Conservation (phyloP, 768 basidiomycete genomes). For the Saitozyma podzolica region DNA sequence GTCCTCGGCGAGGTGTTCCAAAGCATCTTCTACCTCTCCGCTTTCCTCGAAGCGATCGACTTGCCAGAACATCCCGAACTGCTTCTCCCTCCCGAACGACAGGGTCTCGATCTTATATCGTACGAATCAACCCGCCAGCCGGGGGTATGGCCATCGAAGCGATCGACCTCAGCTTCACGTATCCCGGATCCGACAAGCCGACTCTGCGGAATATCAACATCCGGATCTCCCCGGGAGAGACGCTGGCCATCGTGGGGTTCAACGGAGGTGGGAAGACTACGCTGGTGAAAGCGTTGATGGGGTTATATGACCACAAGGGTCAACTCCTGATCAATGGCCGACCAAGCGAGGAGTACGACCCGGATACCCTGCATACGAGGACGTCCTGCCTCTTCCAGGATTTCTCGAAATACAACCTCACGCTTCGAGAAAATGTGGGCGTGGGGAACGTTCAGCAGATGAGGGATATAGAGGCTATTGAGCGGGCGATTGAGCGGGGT, state of each 20-base stretch:
- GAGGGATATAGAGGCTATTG: conserved; percentile 61
- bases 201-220: conserved; percentile 71
- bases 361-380: conserved; percentile 71
- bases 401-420: conserved; percentile 75
- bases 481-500: conserved; percentile 68
- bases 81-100: neutral
- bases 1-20: conserved; percentile 77
- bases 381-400: conserved; percentile 81
- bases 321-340: conserved; percentile 68
- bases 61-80: conserved; percentile 4
- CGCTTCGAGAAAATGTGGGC: conserved; percentile 82
- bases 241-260: conserved; percentile 72
- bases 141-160: conserved; percentile 71
- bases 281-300: conserved; percentile 74
- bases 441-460: conserved; percentile 71
- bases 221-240: conserved; percentile 70
- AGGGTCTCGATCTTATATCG: conserved; percentile 9
- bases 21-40: conserved; percentile 80
- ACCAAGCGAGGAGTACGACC: conserved; percentile 66
- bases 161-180: conserved; percentile 70
- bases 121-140: conserved; percentile 26
- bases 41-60: conserved; percentile 69
- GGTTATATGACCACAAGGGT: conserved; percentile 70
- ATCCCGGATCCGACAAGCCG: conserved; percentile 70
- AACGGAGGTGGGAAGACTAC: conserved; percentile 66